Evolutionary conservation across 306 rosid genomes (phyloP).

Genomic region (Vigna angularis): DNA sequence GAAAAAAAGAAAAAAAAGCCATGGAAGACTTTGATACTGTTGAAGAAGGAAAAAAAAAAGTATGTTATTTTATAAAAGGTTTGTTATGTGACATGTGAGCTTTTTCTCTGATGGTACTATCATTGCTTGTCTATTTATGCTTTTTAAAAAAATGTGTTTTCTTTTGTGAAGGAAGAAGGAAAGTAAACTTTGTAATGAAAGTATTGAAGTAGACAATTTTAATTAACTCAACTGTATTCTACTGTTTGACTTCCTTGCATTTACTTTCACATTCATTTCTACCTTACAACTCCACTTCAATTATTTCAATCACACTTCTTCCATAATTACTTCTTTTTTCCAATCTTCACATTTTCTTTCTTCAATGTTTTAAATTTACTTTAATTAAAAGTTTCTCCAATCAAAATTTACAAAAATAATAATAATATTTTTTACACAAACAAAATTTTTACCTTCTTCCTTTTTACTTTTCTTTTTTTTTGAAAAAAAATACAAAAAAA

Average conservation of each 20-base stretch:
- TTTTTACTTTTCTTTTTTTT: too few species aligned
- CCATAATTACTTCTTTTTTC: neutral
- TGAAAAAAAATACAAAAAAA: too few species aligned
- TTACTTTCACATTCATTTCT: conserved; percentile 7
- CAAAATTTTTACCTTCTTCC: too few species aligned
- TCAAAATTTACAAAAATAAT: too few species aligned
- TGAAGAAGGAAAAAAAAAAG: too few species aligned
- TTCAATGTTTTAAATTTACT: neutral
- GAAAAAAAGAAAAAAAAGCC: too few species aligned
- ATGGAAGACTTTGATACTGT: too few species aligned
- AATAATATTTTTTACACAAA: too few species aligned
- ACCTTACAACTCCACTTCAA: neutral
- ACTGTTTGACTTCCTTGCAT: conserved; percentile 2
- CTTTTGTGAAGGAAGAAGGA: neutral
- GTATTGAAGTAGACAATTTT: neutral
- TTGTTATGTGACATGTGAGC: neutral
- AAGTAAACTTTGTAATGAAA: neutral
- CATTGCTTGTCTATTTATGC: conserved; percentile 11
- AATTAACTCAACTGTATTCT: conserved; percentile 2
- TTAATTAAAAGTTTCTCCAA: neutral
- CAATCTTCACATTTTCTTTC: neutral
- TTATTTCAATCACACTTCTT: conserved; percentile 9
- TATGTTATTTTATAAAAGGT: neutral
- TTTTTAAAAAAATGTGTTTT: neutral
- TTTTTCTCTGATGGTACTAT: neutral